Percentiles rank a stretch among this genome's conserved stretches.
Conservation (phyloP, 2,329 filamentous ascomycete species). For the Penicillium oxalicum region DNA sequence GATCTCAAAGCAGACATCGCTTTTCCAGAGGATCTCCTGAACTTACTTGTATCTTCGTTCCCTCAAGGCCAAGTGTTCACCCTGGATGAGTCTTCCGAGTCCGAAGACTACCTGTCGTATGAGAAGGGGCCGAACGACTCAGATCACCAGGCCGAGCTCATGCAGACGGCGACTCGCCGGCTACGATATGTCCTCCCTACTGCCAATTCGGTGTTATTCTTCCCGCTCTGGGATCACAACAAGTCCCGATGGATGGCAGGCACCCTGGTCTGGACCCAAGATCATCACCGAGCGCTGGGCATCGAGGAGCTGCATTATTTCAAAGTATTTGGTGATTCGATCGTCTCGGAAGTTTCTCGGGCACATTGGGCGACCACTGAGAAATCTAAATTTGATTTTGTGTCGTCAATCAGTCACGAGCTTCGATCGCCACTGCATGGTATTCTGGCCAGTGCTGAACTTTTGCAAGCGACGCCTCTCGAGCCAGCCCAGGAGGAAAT, state of each 20-base stretch:
- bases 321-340: slow-evolving; percentile 30
- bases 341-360: slow-evolving; percentile 32
- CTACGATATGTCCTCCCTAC: slow-evolving; percentile 18
- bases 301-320: slow-evolving; percentile 31
- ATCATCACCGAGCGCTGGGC: slow-evolving; percentile 16
- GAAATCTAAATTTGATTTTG: slow-evolving; percentile 48
- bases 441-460: slow-evolving; percentile 46
- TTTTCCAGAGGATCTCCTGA: slow-evolving; percentile 15
- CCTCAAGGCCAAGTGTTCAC: slow-evolving; percentile 23
- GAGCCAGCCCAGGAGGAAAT: slow-evolving; percentile 40
- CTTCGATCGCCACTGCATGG: slow-evolving; percentile 45
- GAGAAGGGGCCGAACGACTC: background rate
- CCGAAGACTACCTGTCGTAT: background rate
- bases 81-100: slow-evolving; percentile 1
- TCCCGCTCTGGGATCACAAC: slow-evolving; percentile 32
- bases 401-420: slow-evolving; percentile 50
- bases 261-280: slow-evolving; percentile 24
- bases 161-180: slow-evolving; percentile 6
- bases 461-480: slow-evolving; percentile 42
- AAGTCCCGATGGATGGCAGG: slow-evolving; percentile 31
- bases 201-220: slow-evolving; percentile 25
- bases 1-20: background rate
- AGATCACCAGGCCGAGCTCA: background rate
- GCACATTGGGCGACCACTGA: slow-evolving; percentile 34
- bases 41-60: slow-evolving; percentile 16